Evolutionary conservation across 805 yeast genomes (phyloP), one percentile per base, ranked within the genome.

Genomic region (Middelhovenomyces tepae): DNA sequence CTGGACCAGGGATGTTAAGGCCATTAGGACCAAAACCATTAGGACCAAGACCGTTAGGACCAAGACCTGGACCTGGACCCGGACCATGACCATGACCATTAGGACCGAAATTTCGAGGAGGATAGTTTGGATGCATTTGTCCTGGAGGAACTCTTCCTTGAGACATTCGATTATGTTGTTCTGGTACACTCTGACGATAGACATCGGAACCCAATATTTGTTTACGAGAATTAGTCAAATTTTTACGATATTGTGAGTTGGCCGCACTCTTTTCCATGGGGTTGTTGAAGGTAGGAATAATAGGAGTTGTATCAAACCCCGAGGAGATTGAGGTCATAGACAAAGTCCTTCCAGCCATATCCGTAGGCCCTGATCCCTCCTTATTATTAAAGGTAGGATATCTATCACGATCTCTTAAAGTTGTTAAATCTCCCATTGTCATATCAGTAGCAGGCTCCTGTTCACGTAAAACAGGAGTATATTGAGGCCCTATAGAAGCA

Each of bases 231-330:
- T 38, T 39, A 20, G 36, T 36, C 27, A 47, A 32, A 23, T 46
- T 44, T 29, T 46, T 45, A 10, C 52, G 33, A 27, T 47, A 47
- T 27, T 42, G 39, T 6, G 32, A 8, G 11, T 30, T 37, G 16
- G 26, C 27, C 11, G 17, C 24, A n/a, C n/a, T n/a, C n/a, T n/a
- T n/a, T n/a, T n/a, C n/a, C n/a, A n/a, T n/a, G 15, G 34, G 9
- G 8, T 22, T 29, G 18, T 28, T 28, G 14, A 57, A 32, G 34
- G 47, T 51, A 19, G 62, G 62, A 28, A 57, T 54, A 23, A 56
- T 41, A 14, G 62, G 62, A 17, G 61, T 49, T 5, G 62, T 47
- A 38, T 57, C 61, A 36, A 43, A 49, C 22, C 55, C 47, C 14
- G 37, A 22, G 16, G 42, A 32, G 55, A 50, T 51, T 16, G 50